Evolutionary conservation across 352 stramenopile genomes (phyloP), one percentile per base, ranked within the genome.

Genomic region (Hyphochytrium catenoides): DNA sequence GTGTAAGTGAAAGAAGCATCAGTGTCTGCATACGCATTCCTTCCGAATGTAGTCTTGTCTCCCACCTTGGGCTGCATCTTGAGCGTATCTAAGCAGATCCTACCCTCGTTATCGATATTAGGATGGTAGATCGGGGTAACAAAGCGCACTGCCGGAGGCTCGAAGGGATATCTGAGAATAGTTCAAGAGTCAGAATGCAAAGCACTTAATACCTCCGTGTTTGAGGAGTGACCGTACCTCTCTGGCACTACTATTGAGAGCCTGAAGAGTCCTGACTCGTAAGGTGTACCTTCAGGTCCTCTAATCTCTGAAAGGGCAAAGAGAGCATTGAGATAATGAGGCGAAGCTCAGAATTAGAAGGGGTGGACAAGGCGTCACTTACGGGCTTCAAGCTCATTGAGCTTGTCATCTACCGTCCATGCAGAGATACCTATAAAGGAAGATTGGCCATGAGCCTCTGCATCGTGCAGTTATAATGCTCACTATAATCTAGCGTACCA

Each of bases 81-180:
- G 34, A 88, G 63, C 8, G 70, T 84, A 46, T 90, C 73, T 3
- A 90, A 59, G 37, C 72, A 90, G 31, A 90, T 90, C 19, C 74
- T 62, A 3, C 74, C 74, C 2, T 51, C 64, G 34, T 79, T 68
- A 28, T 82, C 67, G 32, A 82, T 82, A 42, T 82, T 82, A 9
- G 67, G 67, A 27, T 82, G 67, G 47, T 69, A 82, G 42, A 82
- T 82, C 3, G 62, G 67, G 36, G 67, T 82, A 12, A 56, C 30
- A 29, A 82, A 82, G 30, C 53, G 47, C 16, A 82, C 64, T 43
- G 77, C 76, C 2, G 67, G 67, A 5, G 67, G 67, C 42, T 82
- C 64, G 43, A 82, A 82, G 25, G 67, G 67, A 29, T 82, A 82
- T 3, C 67, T 82, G 33, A 1, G 18, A n/a, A n/a, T n/a, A n/a